phyloP scores from a whole-genome alignment of 2,329 filamentous ascomycete genomes.

The Paradendryphiella salina region DNA sequence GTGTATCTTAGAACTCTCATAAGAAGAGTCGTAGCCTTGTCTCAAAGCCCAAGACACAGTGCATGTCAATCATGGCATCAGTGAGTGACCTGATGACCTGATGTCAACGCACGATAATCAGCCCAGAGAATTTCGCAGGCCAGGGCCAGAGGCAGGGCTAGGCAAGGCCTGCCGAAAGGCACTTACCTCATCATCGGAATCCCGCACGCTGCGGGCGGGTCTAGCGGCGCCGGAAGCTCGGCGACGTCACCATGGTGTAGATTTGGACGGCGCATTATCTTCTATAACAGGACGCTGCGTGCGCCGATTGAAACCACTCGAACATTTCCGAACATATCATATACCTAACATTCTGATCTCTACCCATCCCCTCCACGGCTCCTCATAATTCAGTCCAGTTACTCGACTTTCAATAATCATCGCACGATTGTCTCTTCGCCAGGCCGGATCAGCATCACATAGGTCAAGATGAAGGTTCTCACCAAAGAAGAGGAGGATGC shows the following conservation, averaged over 20 bases:
- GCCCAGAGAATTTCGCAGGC: conserved; percentile 5
- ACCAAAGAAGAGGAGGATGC: conserved; percentile 88
- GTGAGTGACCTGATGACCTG: too few species aligned
- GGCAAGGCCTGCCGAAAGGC: conserved; percentile 31
- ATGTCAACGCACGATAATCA: conserved; percentile 18
- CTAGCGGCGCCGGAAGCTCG: conserved; percentile 36
- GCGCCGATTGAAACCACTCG: conserved; percentile 10
- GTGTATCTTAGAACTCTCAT: not conserved
- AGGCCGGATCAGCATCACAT: conserved; percentile 2
- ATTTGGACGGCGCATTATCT: conserved; percentile 30
- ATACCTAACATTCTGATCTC: not conserved
- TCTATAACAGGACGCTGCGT: conserved; percentile 31
- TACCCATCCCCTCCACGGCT: not conserved
- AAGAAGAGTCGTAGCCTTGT: not conserved
- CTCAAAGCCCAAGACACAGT: not conserved
- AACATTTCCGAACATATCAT: not conserved
- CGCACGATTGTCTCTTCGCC: not conserved
- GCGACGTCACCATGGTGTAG: conserved; percentile 46
- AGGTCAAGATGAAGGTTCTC: conserved; percentile 79
- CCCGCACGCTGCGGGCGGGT: conserved; percentile 10
- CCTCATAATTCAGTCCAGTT: not conserved
- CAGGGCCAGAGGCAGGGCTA: conserved; percentile 11
- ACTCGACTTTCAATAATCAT: not conserved
- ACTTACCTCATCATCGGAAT: conserved; percentile 27
- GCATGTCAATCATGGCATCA: conserved; percentile 17